Evolutionary conservation across 345 rosid species (phyloP).

Genomic region (Ailanthus altissimus): DNA sequence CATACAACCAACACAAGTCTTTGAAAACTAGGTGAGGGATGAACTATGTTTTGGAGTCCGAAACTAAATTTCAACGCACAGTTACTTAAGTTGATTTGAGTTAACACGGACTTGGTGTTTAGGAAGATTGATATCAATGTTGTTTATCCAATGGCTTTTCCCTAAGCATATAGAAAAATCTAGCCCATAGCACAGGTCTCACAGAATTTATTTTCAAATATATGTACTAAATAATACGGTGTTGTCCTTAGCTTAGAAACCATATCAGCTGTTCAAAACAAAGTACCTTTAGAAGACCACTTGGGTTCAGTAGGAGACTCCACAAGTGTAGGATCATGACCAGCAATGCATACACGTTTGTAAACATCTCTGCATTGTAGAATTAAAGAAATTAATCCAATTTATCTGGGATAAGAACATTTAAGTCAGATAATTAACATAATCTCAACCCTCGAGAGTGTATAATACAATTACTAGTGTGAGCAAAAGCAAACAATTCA

Average conservation of each 20-base stretch:
- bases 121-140: neutral
- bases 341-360: slow-evolving; percentile 76
- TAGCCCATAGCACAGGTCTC: neutral
- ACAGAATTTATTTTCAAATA: neutral
- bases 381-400: slow-evolving; percentile 14
- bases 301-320: slow-evolving; percentile 95
- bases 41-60: neutral
- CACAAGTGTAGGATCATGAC: slow-evolving; percentile 60
- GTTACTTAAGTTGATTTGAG: neutral
- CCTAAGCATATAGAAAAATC: neutral
- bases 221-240: too few species aligned
- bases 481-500: neutral
- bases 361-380: slow-evolving; percentile 57
- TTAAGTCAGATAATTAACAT: neutral
- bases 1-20: neutral
- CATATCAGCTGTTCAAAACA: neutral
- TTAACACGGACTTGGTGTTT: neutral
- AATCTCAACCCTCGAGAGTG: neutral
- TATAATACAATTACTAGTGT: neutral
- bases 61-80: neutral
- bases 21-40: neutral
- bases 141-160: neutral
- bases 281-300: slow-evolving; percentile 85
- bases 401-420: neutral
- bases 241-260: neutral